phyloP scores from a whole-genome alignment of 306 rosid genomes.

The Citrullus amarus region DNA sequence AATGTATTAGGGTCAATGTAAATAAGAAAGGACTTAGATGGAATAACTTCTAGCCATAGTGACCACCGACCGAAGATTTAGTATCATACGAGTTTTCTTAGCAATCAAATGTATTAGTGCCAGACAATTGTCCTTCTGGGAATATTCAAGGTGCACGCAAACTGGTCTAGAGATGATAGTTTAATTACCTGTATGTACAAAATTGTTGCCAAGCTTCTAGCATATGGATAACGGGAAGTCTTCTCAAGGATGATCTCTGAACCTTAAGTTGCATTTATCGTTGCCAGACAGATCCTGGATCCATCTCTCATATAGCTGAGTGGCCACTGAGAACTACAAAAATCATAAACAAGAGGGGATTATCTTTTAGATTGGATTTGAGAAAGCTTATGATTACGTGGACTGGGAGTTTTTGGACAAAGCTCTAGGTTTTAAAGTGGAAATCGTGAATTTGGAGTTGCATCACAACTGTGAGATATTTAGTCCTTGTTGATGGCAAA shows the following conservation, averaged over 20 bases:
- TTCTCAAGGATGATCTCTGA: background rate
- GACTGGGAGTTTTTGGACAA: too few relatives aligned
- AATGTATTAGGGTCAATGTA: background rate
- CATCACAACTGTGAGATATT: too few relatives aligned
- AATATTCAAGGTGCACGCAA: background rate
- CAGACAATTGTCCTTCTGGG: background rate
- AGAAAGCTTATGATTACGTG: too few relatives aligned
- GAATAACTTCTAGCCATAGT: background rate
- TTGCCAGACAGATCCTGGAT: background rate
- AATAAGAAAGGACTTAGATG: background rate
- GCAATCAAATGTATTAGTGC: background rate
- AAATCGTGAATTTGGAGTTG: too few relatives aligned
- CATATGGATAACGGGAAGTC: background rate
- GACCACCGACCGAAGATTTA: background rate
- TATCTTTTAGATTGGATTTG: too few relatives aligned
- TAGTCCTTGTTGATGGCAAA: too few relatives aligned
- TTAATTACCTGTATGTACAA: background rate
- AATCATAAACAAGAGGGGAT: too few relatives aligned
- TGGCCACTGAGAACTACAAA: too few relatives aligned
- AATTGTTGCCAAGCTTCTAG: background rate
- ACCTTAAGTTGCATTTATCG: background rate
- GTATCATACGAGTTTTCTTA: background rate
- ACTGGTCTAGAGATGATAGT: background rate
- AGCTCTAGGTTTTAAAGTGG: too few relatives aligned
- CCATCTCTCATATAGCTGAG: background rate